phyloP scores from a whole-genome alignment of 2,329 filamentous ascomycete species.

The Ramularia endophylla region DNA sequence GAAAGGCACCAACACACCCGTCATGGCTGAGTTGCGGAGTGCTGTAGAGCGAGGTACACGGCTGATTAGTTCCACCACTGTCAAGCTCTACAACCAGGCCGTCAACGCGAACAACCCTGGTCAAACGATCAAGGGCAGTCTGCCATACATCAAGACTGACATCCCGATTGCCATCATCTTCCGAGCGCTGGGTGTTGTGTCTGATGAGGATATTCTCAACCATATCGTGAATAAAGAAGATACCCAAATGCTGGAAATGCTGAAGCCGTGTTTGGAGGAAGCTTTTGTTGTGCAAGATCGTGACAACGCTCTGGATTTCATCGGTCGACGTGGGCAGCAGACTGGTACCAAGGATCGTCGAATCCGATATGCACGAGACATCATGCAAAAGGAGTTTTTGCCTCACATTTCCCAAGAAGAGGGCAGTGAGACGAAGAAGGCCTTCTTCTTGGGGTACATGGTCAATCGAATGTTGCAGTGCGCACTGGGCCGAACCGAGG shows the following conservation, averaged over 20 bases:
- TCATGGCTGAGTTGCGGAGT: constrained; percentile 92
- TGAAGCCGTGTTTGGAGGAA: constrained; percentile 96
- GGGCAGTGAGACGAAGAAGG: constrained; percentile 91
- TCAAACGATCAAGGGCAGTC: constrained; percentile 79
- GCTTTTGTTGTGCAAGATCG: constrained; percentile 94
- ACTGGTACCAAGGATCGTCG: constrained; percentile 76
- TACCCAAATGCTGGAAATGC: constrained; percentile 94
- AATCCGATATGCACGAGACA: constrained; percentile 85
- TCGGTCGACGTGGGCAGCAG: constrained; percentile 83
- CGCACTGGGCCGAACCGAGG: constrained; percentile 84
- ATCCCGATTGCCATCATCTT: constrained; percentile 95
- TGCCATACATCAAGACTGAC: constrained; percentile 91
- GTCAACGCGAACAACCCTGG: constrained; percentile 67
- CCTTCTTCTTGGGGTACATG: constrained; percentile 99
- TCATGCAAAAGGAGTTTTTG: constrained; percentile 93
- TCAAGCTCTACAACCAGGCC: constrained; percentile 64
- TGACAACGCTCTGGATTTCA: constrained; percentile 90
- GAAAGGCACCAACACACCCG: constrained; percentile 87
- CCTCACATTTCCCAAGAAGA: constrained; percentile 95
- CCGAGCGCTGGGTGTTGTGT: constrained; percentile 89
- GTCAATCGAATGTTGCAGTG: constrained; percentile 93
- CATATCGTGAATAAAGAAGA: constrained; percentile 95
- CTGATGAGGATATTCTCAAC: constrained; percentile 95
- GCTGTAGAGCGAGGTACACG: constrained; percentile 94
- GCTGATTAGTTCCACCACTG: constrained; percentile 83